Base-by-base conservation (phyloP, 208 protist genomes). In the Dictyostelium gargantuum region DNA sequence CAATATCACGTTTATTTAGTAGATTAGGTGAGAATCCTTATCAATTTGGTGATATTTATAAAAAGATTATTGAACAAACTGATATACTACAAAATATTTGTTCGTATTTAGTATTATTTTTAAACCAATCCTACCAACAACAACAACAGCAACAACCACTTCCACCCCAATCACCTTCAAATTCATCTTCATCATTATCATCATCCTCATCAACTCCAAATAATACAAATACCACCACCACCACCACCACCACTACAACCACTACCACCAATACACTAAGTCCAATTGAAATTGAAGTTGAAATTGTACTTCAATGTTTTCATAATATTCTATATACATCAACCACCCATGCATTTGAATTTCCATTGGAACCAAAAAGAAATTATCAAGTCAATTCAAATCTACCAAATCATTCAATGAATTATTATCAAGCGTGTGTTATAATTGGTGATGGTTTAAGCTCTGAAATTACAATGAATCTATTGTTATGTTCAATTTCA, bases 1-100 rank as follows among this genome's bases (percentile, higher is more conserved):
- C 54, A 13, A 23, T 86, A 1, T 46, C 46, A 3, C 23, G 6
- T 21, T 76, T 77, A 23, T 86, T 86, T 77, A 63, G 17, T 61
- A 86, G 44, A n/a, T n/a, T 86, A 1, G 66, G 81, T 32, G 81
- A 86, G 32, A 38, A 70, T 29, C 32, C 66, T n/a, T 61, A 63
- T 32, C 44, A 77, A 19, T 32, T 77, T 11, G 21, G n/a, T 58
- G 81, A 86, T 8, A 50, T 77, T 10, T 86, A 86, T 48, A 77
- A 35, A 35, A 86, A 48, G 3, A 86, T 77, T 9, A 23, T 86
- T 29, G 81, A 86, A n/a, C 10, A 48, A 23, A 66, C 46, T 17
- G 81, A 86, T 26, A 86, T 86, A 10, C 5, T 86, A 0, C 44
- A 42, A 15, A 66, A 86, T 76, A 52, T 86, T 26, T 86, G 66